These are phyloP conservation scores for Xylaria sp. DNA, from an alignment of 2,329 filamentous ascomycete genomes.

Conservation along the genomic window DNA sequence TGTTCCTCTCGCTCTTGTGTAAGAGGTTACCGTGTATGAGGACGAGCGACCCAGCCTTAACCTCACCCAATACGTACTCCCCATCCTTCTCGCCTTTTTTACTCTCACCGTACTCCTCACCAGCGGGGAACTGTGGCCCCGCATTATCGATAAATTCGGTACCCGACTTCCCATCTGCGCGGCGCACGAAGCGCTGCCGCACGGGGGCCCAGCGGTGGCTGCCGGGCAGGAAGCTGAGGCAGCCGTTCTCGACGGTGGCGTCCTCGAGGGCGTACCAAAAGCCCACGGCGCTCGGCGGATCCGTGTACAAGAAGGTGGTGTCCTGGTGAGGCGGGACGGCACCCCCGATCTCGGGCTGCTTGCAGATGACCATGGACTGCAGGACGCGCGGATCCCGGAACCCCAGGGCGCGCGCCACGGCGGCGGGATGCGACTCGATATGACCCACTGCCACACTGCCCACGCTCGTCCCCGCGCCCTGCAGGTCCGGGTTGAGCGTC, in stretches of 20 bases:
- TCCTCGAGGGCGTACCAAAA: conserved; percentile 99
- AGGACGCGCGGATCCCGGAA: conserved; percentile 80
- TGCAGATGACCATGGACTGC: conserved; percentile 98
- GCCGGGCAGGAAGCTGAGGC: conserved; percentile 84
- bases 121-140: conserved; percentile 70
- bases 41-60: conserved; percentile 90
- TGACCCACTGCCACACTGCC: conserved; percentile 45
- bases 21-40: conserved; percentile 95
- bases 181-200: conserved; percentile 77
- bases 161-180: conserved; percentile 56
- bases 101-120: conserved; percentile 57
- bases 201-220: conserved; percentile 79
- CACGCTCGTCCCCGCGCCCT: conserved; percentile 58
- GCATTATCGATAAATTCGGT: conserved; percentile 79
- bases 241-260: conserved; percentile 86
- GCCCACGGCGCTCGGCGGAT: conserved; percentile 87
- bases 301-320: conserved; percentile 89
- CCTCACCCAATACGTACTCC: conserved; percentile 81
- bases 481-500: conserved; percentile 57
- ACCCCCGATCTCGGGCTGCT: conserved; percentile 95
- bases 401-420: conserved; percentile 75
- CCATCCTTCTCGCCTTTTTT: conserved; percentile 44
- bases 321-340: conserved; percentile 93
- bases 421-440: conserved; percentile 58
- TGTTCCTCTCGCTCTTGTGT: conserved; percentile 96